Percentiles rank a stretch among this genome's conserved stretches.
Evolutionary conservation across 768 basidiomycete species (phyloP).

Genomic region (Lepiota subincarnata): DNA sequence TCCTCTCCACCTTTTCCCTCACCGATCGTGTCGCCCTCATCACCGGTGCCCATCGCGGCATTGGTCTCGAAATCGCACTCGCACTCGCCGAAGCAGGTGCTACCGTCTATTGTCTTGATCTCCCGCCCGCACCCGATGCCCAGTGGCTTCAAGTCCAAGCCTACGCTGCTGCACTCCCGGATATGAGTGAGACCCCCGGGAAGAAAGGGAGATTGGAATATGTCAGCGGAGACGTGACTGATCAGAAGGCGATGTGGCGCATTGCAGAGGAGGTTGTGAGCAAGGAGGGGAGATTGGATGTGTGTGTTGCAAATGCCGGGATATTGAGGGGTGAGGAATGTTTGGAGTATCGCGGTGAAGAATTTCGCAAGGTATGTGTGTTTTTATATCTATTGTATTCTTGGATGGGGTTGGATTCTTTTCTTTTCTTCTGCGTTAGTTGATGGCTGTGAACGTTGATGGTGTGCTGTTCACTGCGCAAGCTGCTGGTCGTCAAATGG

Average conservation of each 20-base stretch:
- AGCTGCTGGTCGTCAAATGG: constrained; percentile 58
- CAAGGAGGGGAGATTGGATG: constrained; percentile 58
- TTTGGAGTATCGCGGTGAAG: constrained; percentile 50
- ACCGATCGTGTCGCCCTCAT: constrained; percentile 20
- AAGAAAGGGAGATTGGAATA: constrained; percentile 40
- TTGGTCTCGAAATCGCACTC: constrained; percentile 26
- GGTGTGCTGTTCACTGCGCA: constrained; percentile 58
- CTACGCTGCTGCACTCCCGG: constrained; percentile 33
- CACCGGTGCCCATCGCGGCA: constrained; percentile 24
- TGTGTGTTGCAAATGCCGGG: constrained; percentile 65
- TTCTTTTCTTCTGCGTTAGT: not conserved
- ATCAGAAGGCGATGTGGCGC: constrained; percentile 48
- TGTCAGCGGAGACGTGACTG: constrained; percentile 49
- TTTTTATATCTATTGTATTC: not conserved
- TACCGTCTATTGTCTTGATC: constrained; percentile 57
- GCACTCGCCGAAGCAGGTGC: constrained; percentile 24
- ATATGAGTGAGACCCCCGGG: not conserved
- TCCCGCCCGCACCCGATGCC: constrained; percentile 40
- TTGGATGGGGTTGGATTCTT: no score
- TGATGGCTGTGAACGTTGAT: constrained; percentile 50
- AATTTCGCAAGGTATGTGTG: constrained; percentile 47
- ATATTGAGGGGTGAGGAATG: constrained; percentile 47
- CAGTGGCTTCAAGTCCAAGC: constrained; percentile 23
- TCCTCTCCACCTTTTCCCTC: constrained; percentile 18
- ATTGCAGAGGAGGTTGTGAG: constrained; percentile 47